These are phyloP conservation scores for Passiflora organensis DNA, from an alignment of 345 rosid species.

Conservation along the genomic window DNA sequence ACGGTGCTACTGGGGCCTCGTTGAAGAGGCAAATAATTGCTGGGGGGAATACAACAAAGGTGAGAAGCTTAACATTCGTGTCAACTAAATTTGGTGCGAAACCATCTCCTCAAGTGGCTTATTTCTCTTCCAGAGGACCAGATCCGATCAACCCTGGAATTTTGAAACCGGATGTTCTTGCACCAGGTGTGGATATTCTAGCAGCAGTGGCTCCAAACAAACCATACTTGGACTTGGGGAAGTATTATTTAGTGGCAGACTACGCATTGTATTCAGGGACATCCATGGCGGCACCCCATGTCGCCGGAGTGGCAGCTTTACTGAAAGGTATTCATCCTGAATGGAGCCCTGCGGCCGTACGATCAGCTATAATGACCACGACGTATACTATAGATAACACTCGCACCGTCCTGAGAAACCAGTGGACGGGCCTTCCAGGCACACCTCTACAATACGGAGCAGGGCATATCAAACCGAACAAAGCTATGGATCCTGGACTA, in stretches of 20 bases:
- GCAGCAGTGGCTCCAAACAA: slow-evolving; percentile 29
- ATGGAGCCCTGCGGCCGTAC: slow-evolving; percentile 18
- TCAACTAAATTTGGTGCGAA: slow-evolving; percentile 24
- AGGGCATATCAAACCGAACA: slow-evolving; percentile 35
- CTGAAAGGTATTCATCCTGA: slow-evolving; percentile 16
- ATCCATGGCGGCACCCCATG: slow-evolving; percentile 19
- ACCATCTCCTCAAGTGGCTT: slow-evolving; percentile 56
- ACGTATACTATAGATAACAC: slow-evolving; percentile 28
- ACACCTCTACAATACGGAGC: slow-evolving; percentile 47
- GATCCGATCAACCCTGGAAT: slow-evolving; percentile 34
- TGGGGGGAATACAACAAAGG: slow-evolving; percentile 11
- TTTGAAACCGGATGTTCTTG: slow-evolving; percentile 42
- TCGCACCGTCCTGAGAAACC: slow-evolving; percentile 14
- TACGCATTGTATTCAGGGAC: slow-evolving; percentile 37
- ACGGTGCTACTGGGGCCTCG: slow-evolving; percentile 8
- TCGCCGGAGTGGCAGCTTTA: slow-evolving; percentile 22
- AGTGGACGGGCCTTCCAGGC: slow-evolving; percentile 6
- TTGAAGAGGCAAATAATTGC: slow-evolving; percentile 15
- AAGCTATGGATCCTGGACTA: slow-evolving; percentile 47
- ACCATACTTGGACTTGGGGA: slow-evolving; percentile 17
- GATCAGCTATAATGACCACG: slow-evolving; percentile 25
- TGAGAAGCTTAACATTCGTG: slow-evolving; percentile 24
- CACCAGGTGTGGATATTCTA: slow-evolving; percentile 41
- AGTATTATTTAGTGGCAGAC: slow-evolving; percentile 26
- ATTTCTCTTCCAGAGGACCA: slow-evolving; percentile 66